Percentiles rank a stretch among this genome's conserved stretches.
Conservation (phyloP, 2,329 filamentous ascomycete genomes). For the Fusarium mundagurra region DNA sequence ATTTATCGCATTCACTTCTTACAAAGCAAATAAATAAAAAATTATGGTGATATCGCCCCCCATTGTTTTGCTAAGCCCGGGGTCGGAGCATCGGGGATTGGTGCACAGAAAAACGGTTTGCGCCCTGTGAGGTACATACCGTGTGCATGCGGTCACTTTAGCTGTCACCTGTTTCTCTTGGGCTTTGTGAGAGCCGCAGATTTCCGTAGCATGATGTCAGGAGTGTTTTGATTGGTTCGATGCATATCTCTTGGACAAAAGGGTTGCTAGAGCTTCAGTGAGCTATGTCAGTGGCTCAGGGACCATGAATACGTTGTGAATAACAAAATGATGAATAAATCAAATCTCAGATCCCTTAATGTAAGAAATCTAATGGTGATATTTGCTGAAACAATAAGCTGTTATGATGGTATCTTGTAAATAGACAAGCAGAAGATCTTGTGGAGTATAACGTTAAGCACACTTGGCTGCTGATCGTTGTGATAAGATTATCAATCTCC, state of each 20-base stretch:
- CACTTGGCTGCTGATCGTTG: conserved; percentile 6
- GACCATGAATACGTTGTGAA: background rate
- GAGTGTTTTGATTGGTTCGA: conserved; percentile 27
- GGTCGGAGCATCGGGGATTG: conserved; percentile 39
- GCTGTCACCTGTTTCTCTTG: background rate
- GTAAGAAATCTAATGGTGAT: rapidly evolving
- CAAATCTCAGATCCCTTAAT: background rate
- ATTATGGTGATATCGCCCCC: conserved; percentile 22
- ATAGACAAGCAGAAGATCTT: background rate
- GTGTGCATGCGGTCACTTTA: conserved; percentile 22
- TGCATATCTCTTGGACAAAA: conserved; percentile 5
- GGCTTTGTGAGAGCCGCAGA: conserved; percentile 32
- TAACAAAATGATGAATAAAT: no score
- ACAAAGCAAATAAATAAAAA: conserved; percentile 15
- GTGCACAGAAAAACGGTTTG: background rate
- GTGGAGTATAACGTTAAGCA: background rate
- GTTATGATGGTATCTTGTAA: no score
- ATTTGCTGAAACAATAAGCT: no score
- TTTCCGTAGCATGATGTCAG: conserved; percentile 42
- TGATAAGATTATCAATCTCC: conserved; percentile 33
- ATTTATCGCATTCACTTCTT: background rate
- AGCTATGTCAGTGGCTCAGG: conserved; percentile 5
- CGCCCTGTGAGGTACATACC: conserved; percentile 14
- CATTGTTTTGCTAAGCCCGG: conserved; percentile 17
- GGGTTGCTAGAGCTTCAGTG: conserved; percentile 9